Evolutionary conservation across 2,329 filamentous ascomycete species (phyloP), one percentile per base, ranked within the genome.

Genomic region (Talaromyces sp.): DNA sequence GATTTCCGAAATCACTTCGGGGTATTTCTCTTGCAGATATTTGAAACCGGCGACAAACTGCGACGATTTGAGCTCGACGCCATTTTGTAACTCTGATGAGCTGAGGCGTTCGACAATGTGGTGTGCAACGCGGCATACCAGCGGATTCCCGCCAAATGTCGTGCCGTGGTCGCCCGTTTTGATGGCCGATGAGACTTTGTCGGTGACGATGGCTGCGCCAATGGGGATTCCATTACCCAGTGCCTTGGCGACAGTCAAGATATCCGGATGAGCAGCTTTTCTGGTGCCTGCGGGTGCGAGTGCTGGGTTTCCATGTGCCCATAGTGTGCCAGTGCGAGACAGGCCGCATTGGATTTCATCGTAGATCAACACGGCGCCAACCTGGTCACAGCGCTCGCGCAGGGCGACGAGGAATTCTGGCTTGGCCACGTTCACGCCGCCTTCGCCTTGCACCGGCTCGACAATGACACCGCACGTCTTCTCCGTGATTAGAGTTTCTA

Each of bases 261-360:
- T 88, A 70, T 99, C 95, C 7, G 95, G 95, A 72, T 99, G 95
- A 1, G 92, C 91, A 65, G 90, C 87, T 6, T 61, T 58, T 67
- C 82, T 79, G 26, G 72, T 74, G 26, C 71, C 73, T 10, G 72
- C 68, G 10, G 72, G 72, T 2, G 68, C 67, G n/a, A 77, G 67
- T 38, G 90, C 89, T 26, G 95, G 82, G 61, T 82, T 81, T 11
- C 82, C 82, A 71, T 99, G 93, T 0, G 95, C 95, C 95, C 95
- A 99, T 68, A 99, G 83, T 13, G 82, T 83, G 38, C 95, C 95
- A 1, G 95, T 98, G 57, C 95, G 88, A 27, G 88, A 86, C 35
- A 99, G 81, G 58, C 95, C 95, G 74, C 92, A 97, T 77, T 99
- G 95, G 64, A 99, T 99, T 81, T 99, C 95, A 70, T 99, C 95